Conservation (phyloP, 768 basidiomycete genomes). For the Pholiota conissans region DNA sequence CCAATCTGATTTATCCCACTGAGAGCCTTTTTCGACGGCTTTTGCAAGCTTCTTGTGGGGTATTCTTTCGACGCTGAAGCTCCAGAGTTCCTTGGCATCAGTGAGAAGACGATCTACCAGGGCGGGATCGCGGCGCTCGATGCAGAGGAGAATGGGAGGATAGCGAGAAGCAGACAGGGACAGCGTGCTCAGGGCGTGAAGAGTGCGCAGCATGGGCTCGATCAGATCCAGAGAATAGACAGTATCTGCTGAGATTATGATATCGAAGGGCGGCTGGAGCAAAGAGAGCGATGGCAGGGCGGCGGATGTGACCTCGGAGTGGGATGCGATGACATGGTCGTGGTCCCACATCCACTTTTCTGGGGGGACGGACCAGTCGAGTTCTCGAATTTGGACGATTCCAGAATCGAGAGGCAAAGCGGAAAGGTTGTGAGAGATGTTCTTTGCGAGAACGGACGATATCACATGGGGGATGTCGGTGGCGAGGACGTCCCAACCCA, state of each 20-base stretch:
- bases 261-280: slow-evolving; percentile 63
- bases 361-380: slow-evolving; percentile 69
- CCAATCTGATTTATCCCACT: slow-evolving; percentile 74
- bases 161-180: slow-evolving; percentile 34
- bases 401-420: slow-evolving; percentile 37
- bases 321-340: slow-evolving; percentile 33
- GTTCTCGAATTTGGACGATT: slow-evolving; percentile 55
- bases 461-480: slow-evolving; percentile 74
- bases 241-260: slow-evolving; percentile 84
- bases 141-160: slow-evolving; percentile 59
- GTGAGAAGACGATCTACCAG: slow-evolving; percentile 60
- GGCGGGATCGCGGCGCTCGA: slow-evolving; percentile 76
- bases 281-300: slow-evolving; percentile 14
- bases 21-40: slow-evolving; percentile 56
- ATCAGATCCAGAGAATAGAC: slow-evolving; percentile 65
- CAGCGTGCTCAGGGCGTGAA: slow-evolving; percentile 49
- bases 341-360: slow-evolving; percentile 58
- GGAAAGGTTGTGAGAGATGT: slow-evolving; percentile 53
- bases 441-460: slow-evolving; percentile 57
- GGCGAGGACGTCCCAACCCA: slow-evolving; percentile 75
- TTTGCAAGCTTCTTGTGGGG: slow-evolving; percentile 58
- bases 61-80: slow-evolving; percentile 59
- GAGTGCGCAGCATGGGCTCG: slow-evolving; percentile 67
- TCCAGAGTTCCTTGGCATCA: slow-evolving; percentile 54
- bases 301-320: slow-evolving; percentile 18